Evolutionary conservation across 106 monocot genomes (phyloP).

Genomic region (Phalaenopsis equestris): DNA sequence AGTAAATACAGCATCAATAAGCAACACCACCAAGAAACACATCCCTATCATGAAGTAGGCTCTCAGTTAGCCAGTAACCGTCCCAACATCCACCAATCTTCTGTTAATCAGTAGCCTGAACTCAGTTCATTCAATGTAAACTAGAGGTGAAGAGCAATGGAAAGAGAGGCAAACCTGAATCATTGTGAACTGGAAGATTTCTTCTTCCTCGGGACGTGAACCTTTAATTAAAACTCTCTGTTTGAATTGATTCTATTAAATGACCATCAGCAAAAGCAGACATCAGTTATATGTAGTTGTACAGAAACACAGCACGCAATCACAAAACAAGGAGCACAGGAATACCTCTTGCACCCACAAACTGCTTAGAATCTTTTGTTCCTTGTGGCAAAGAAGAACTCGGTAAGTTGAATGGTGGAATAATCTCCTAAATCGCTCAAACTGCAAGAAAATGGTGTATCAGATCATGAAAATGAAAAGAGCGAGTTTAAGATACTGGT

Average conservation of each 20-base stretch:
- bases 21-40: slow-evolving; percentile 79
- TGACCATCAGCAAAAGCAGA: not conserved
- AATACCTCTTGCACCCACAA: slow-evolving; percentile 77
- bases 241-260: slow-evolving; percentile 60
- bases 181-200: slow-evolving; percentile 84
- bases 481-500: not conserved
- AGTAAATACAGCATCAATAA: slow-evolving; percentile 34
- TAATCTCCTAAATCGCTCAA: slow-evolving; percentile 85
- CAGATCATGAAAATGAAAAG: not conserved
- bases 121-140: not conserved
- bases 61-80: slow-evolving; percentile 97
- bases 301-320: not conserved
- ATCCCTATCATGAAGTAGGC: slow-evolving; percentile 74
- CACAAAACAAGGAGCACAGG: not conserved
- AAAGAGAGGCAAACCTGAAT: slow-evolving; percentile 47
- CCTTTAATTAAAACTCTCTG: slow-evolving; percentile 88
- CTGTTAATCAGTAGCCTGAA: slow-evolving; percentile 21
- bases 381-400: slow-evolving; percentile 81
- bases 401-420: slow-evolving; percentile 91
- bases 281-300: not conserved
- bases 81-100: slow-evolving; percentile 84
- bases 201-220: slow-evolving; percentile 89
- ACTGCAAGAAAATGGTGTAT: slow-evolving; percentile 29
- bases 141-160: not conserved
- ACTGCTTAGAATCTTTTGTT: slow-evolving; percentile 63